Percentiles rank a stretch among this genome's conserved stretches.
Conservation (phyloP, 148 eudicot genomes). For the Vaccinium corymbosum region DNA sequence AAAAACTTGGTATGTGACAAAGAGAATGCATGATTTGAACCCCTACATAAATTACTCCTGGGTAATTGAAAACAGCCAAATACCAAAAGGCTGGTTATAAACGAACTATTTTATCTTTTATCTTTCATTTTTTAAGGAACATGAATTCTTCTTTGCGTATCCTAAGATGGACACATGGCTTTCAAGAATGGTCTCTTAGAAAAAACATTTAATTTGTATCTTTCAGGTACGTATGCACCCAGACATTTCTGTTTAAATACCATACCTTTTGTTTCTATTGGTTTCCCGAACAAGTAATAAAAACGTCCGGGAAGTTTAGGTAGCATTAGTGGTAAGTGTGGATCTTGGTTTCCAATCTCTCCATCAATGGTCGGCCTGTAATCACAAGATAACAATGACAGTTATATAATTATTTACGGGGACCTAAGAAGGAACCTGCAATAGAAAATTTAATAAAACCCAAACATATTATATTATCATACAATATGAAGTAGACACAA, state of each 20-base stretch:
- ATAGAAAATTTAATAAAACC: neutral
- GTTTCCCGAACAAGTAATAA: slow-evolving; percentile 73
- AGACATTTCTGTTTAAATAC: neutral
- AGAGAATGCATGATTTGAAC: neutral
- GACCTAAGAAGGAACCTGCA: neutral
- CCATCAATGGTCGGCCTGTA: slow-evolving; percentile 41
- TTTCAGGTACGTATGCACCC: neutral
- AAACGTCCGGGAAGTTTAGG: slow-evolving; percentile 83
- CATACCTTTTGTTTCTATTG: slow-evolving; percentile 32
- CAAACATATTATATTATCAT: neutral
- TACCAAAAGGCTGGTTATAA: neutral
- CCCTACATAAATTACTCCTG: neutral
- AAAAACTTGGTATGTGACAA: neutral
- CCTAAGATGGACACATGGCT: neutral
- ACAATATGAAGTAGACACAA: neutral
- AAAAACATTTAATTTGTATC: neutral
- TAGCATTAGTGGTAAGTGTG: slow-evolving; percentile 44
- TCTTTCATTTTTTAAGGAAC: neutral
- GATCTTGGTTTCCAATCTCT: slow-evolving; percentile 60
- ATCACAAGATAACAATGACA: neutral
- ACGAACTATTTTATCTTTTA: neutral
- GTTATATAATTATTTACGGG: neutral
- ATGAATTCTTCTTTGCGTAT: neutral
- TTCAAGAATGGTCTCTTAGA: neutral
- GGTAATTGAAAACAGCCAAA: neutral